A percentile compares a stretch with the other conserved stretches of the same genome.
Evolutionary conservation across 2,329 filamentous ascomycete genomes (phyloP).

Genomic region (Trichoderma sp.): DNA sequence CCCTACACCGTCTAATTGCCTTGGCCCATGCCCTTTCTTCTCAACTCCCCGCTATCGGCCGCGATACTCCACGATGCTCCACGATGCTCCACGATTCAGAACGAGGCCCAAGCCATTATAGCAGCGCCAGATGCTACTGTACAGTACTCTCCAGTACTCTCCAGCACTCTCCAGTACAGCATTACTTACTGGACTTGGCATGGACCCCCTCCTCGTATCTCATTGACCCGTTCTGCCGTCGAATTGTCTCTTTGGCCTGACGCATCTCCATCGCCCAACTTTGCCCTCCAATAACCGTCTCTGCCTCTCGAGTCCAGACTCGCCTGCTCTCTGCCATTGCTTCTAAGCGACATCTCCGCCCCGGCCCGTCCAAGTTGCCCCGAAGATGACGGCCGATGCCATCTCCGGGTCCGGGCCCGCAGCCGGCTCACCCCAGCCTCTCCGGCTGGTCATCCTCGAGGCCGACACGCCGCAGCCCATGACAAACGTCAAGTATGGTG

Average conservation of each 20-base stretch:
- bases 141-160: neutral
- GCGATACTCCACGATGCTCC: constrained; percentile 16
- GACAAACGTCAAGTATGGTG: constrained; percentile 62
- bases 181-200: too few relatives aligned
- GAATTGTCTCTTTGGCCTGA: neutral
- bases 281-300: neutral
- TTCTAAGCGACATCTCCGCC: neutral
- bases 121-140: neutral
- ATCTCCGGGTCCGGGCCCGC: constrained; percentile 16
- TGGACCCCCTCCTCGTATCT: neutral
- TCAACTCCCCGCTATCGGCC: constrained; percentile 14
- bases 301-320: neutral
- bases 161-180: too few relatives aligned
- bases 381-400: constrained; percentile 14
- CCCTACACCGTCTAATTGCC: constrained; percentile 14
- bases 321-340: neutral
- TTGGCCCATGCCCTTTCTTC: neutral
- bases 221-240: neutral
- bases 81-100: constrained; percentile 18
- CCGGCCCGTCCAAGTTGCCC: neutral
- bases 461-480: constrained; percentile 72
- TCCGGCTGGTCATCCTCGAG: constrained; percentile 84
- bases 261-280: constrained; percentile 3
- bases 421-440: constrained; percentile 37
- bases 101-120: neutral